Conservation (phyloP, 2,329 filamentous ascomycete genomes). For the Fonsecaea pugnacius region DNA sequence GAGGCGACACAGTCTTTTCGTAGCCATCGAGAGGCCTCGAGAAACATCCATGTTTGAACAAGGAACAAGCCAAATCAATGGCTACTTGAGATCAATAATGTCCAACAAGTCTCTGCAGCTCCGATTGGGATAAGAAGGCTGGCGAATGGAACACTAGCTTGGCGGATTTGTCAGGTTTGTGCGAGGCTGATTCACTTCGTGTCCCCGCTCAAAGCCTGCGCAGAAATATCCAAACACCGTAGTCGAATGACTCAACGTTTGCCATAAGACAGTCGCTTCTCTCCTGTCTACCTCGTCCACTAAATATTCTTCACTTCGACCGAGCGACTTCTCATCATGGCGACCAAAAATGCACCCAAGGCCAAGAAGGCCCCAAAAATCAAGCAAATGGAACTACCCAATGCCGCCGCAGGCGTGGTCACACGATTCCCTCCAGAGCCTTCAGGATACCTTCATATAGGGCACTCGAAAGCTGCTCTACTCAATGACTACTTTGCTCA, state of each 20-base stretch:
- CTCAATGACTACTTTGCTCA: constrained; percentile 44
- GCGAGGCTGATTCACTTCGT: constrained; percentile 14
- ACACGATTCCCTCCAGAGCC: constrained; percentile 46
- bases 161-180: constrained; percentile 22
- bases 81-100: neutral
- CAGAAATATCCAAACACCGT: constrained; percentile 17
- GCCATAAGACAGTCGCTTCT: constrained; percentile 10
- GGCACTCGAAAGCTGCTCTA: constrained; percentile 42
- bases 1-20: constrained; percentile 24
- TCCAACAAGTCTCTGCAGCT: constrained; percentile 11
- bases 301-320: neutral
- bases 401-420: constrained; percentile 42
- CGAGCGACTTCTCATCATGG: constrained; percentile 23
- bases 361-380: constrained; percentile 38
- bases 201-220: constrained; percentile 20
- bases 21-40: constrained; percentile 23
- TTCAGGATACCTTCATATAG: constrained; percentile 45
- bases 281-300: constrained; percentile 1
- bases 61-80: neutral
- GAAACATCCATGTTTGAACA: constrained; percentile 25
- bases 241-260: constrained; percentile 20
- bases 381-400: constrained; percentile 40
- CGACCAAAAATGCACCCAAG: constrained; percentile 31
- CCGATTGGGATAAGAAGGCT: neutral
- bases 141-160: constrained; percentile 16